Evolutionary conservation across 768 basidiomycete genomes (phyloP).

Genomic region (Termitomyces sp.): DNA sequence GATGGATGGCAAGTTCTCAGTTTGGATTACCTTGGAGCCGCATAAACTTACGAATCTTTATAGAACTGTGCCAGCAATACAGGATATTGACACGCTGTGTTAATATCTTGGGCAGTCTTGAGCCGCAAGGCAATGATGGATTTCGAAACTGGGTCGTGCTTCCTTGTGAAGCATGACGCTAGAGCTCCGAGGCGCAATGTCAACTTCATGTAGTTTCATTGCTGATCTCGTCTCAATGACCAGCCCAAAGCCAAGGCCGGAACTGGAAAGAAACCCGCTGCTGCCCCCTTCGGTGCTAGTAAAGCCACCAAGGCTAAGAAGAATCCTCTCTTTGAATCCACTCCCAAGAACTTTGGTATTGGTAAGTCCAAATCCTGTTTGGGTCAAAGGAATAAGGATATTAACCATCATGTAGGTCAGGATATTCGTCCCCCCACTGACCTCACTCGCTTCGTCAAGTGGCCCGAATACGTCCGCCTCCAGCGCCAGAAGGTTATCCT

Average conservation of each 20-base stretch:
- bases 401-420: constrained; percentile 53
- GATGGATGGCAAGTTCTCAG: constrained; percentile 49
- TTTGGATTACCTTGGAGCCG: constrained; percentile 27
- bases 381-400: not conserved
- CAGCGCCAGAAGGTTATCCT: constrained; percentile 99
- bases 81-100: constrained; percentile 10
- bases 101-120: constrained; percentile 21
- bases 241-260: constrained; percentile 75
- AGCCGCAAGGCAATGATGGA: constrained; percentile 37
- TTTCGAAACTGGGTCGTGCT: constrained; percentile 30
- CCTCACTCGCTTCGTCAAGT: constrained; percentile 96
- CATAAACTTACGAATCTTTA: not conserved
- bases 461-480: constrained; percentile 97
- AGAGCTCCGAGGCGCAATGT: constrained; percentile 51
- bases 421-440: constrained; percentile 88
- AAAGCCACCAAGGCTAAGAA: constrained; percentile 73
- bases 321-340: constrained; percentile 94
- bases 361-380: constrained; percentile 43
- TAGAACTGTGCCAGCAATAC: constrained; percentile 21
- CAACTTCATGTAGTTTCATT: constrained; percentile 23
- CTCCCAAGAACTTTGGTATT: constrained; percentile 91
- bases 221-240: constrained; percentile 85
- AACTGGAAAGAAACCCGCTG: constrained; percentile 79
- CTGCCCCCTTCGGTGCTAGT: constrained; percentile 76
- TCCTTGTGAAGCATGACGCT: constrained; percentile 29